Base-by-base conservation (phyloP, 1,284 basidiomycete species). In the Laetiporus sulphureus region DNA sequence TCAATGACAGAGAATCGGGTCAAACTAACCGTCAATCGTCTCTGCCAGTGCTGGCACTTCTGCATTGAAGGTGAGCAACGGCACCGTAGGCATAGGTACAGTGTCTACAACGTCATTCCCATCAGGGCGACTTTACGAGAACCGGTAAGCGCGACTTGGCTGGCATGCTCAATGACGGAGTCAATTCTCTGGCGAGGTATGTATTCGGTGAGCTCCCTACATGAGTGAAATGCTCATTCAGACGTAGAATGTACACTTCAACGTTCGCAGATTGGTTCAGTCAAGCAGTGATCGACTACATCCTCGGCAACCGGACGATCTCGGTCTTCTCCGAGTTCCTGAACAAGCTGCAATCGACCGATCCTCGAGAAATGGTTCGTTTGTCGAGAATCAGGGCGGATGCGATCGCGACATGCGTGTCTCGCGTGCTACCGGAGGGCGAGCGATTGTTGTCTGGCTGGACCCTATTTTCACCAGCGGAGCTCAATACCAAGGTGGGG, bases 221-320 rank as follows among this genome's bases (percentile, higher is more conserved):
- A 22, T 24, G 21, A n/a, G 12, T 32, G 20, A 32, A 23, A 47
- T 13, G 25, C 13, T 21, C 24, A 15, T 12, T 15, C 48, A n/a
- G n/a, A n/a, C n/a, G n/a, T n/a, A 78, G 88, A 56, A 79, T 90
- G 81, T 90, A 89, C 62, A 82, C 83, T 5, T 82, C 88, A 16
- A 86, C 87, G 3, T 91, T 94, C 55, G 84, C 85, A 45, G 95
- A 98, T 65, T 98, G 94, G 79, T 99, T 97, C 66, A 84, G 80
- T 40, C 95, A 99, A 68, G 89, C 92, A 1, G 88, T 92, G 37
- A 91, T 94, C 52, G 91, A 95, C 58, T 96, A 85, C 59, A 79
- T 90, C 71, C 80, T 92, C 37, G 93, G 93, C 20, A 82, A 92
- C 60, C 84, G 93, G 44, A 85, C 82, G 0, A 59, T 82, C 18